phyloP scores from a whole-genome alignment of 1,139 yeast genomes.

The Candida neerlandica region DNA sequence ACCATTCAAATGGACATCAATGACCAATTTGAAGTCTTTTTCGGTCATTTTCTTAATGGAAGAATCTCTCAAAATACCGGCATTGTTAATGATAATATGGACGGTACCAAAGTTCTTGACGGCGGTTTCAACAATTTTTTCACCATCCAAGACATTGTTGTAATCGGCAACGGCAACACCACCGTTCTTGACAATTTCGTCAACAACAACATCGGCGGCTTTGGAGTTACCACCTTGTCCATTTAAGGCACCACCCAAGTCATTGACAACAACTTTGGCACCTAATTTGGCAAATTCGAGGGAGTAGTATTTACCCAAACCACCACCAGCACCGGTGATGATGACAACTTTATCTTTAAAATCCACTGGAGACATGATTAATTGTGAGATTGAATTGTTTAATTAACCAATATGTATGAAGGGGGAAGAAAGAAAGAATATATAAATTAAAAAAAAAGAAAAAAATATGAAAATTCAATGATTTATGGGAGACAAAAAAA shows the following conservation, averaged over 20 bases:
- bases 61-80: slow-evolving; percentile 85
- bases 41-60: slow-evolving; percentile 82
- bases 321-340: slow-evolving; percentile 98
- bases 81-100: slow-evolving; percentile 88
- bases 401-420: neutral
- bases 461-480: neutral
- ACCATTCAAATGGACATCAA: slow-evolving; percentile 88
- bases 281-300: slow-evolving; percentile 86
- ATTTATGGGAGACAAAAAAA: neutral
- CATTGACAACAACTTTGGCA: slow-evolving; percentile 91
- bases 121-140: slow-evolving; percentile 83
- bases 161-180: slow-evolving; percentile 93
- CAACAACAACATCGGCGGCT: slow-evolving; percentile 89
- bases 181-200: slow-evolving; percentile 74
- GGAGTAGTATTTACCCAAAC: slow-evolving; percentile 88
- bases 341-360: slow-evolving; percentile 85
- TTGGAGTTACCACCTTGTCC: slow-evolving; percentile 67
- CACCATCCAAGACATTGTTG: slow-evolving; percentile 89
- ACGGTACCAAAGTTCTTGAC: slow-evolving; percentile 85
- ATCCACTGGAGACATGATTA: slow-evolving; percentile 38
- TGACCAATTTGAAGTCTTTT: slow-evolving; percentile 75
- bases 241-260: slow-evolving; percentile 80
- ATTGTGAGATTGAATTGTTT: neutral
- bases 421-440: neutral
- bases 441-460: neutral